Percentiles rank a stretch among this genome's conserved stretches.
Conservation (phyloP, 352 stramenopile species). For the Globisporangium rhizosaccharum region DNA sequence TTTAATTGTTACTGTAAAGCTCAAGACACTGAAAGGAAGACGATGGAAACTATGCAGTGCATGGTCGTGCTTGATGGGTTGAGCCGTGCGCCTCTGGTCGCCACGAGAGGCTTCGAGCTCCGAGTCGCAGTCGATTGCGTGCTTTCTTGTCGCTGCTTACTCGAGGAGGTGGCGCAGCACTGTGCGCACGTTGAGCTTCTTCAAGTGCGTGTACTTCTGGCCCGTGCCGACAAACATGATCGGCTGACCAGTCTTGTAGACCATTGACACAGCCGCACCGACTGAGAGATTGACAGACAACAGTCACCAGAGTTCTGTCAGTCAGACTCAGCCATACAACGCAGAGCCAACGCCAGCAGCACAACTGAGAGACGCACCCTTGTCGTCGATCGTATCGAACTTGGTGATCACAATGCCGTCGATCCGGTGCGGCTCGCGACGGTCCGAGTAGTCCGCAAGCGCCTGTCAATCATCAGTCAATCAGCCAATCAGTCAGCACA, state of each 20-base stretch:
- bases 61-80: background rate
- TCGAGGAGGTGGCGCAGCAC: slow-evolving; percentile 94
- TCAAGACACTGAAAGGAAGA: background rate
- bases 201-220: slow-evolving; percentile 99
- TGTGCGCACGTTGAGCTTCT: slow-evolving; percentile 95
- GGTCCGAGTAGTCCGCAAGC: slow-evolving; percentile 86
- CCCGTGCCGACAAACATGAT: slow-evolving; percentile 99
- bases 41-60: background rate
- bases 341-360: background rate
- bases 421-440: slow-evolving; percentile 86
- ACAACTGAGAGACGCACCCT: slow-evolving; percentile 47
- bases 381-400: slow-evolving; percentile 99
- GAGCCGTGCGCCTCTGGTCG: background rate
- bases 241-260: slow-evolving; percentile 97
- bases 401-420: slow-evolving; percentile 99
- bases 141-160: slow-evolving; percentile 25
- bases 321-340: background rate
- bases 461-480: slow-evolving; percentile 52
- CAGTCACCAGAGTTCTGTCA: background rate
- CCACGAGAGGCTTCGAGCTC: background rate
- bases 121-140: background rate
- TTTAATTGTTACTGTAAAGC: no score
- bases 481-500: background rate
- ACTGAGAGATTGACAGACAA: slow-evolving; percentile 49
- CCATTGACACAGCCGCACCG: slow-evolving; percentile 98